Evolutionary conservation across 2,329 filamentous ascomycete genomes (phyloP).

Genomic region (Botrytis paeoniae): DNA sequence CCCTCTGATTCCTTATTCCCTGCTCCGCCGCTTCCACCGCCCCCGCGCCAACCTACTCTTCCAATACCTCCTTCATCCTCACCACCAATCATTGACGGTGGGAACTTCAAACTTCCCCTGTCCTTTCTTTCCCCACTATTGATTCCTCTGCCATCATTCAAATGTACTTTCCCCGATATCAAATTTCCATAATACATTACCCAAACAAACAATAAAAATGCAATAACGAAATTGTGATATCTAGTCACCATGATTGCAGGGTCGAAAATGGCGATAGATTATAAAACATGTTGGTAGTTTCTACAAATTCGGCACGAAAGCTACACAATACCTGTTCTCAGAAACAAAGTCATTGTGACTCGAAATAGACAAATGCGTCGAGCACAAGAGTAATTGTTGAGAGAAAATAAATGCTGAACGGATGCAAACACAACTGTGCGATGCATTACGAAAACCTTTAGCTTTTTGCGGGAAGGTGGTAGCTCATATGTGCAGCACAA

Average conservation of each 20-base stretch:
- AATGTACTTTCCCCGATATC: not conserved
- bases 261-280: not conserved
- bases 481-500: not conserved
- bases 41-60: too few species aligned
- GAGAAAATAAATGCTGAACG: not conserved
- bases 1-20: too few species aligned
- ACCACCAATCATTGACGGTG: not conserved
- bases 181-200: not conserved
- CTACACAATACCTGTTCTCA: not conserved
- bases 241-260: not conserved
- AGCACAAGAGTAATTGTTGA: not conserved
- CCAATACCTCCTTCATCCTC: not conserved
- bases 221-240: not conserved
- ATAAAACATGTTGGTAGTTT: not conserved
- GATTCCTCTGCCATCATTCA: not conserved
- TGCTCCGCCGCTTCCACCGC: not conserved
- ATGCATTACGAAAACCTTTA: not conserved
- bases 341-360: not conserved
- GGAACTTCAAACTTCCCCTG: not conserved
- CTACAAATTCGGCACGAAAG: not conserved
- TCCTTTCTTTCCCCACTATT: not conserved
- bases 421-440: not conserved
- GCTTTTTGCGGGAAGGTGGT: not conserved
- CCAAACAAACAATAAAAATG: constrained; percentile 1
- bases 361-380: not conserved